phyloP scores from a whole-genome alignment of 257 asterid genomes.

The Solanum paucissectum region DNA sequence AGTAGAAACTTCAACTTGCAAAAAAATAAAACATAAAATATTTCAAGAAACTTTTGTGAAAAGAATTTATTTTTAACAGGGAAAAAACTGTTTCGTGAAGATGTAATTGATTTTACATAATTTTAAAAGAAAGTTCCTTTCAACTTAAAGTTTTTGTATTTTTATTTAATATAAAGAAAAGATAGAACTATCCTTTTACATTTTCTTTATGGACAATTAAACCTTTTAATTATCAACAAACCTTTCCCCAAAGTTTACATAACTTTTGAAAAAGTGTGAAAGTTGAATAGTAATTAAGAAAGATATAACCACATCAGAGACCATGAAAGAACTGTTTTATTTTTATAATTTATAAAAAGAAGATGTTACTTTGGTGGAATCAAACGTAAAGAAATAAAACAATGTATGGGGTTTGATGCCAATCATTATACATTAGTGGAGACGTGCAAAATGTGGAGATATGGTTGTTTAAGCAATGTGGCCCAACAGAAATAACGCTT shows the following conservation, averaged over 20 bases:
- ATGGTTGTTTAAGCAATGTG: not conserved
- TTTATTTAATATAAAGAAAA: no score
- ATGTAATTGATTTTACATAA: not conserved
- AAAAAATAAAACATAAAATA: not conserved
- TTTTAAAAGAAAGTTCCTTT: not conserved
- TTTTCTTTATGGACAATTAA: not conserved
- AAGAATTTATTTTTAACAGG: not conserved
- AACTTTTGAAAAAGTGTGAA: not conserved
- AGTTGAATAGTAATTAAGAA: not conserved
- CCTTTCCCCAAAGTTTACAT: not conserved
- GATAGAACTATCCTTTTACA: not conserved
- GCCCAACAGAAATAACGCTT: not conserved
- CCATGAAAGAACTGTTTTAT: not conserved
- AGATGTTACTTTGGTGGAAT: not conserved
- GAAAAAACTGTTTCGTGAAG: not conserved
- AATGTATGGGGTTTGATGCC: not conserved
- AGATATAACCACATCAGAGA: not conserved
- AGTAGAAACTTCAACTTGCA: not conserved
- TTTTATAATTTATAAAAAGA: no score
- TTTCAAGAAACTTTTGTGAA: not conserved
- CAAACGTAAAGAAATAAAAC: not conserved
- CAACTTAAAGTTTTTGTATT: not conserved
- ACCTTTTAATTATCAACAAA: not conserved
- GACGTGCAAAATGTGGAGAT: not conserved
- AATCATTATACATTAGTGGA: not conserved